Conservation (phyloP, 371 early-diverging fungal genomes). For the Mortierella sp. region DNA sequence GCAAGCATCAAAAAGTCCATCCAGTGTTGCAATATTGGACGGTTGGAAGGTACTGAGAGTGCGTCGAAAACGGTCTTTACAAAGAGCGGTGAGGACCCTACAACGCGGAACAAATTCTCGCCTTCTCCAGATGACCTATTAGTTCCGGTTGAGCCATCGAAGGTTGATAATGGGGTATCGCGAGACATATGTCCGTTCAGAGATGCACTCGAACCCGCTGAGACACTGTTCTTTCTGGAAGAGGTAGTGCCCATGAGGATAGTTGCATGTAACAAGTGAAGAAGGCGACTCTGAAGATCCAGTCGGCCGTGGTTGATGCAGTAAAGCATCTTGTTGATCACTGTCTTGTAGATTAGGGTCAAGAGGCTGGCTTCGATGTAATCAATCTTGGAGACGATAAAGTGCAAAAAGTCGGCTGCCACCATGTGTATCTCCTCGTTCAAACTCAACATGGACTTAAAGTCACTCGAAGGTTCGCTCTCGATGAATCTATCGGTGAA, state of each 20-base stretch:
- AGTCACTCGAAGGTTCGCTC: constrained; percentile 45
- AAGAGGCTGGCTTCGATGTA: constrained; percentile 62
- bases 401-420: constrained; percentile 70
- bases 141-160: constrained; percentile 22
- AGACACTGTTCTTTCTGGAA: constrained; percentile 15
- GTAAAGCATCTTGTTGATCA: constrained; percentile 68
- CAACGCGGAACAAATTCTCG: constrained; percentile 44
- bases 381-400: constrained; percentile 68
- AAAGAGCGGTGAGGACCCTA: constrained; percentile 62
- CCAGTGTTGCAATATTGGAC: constrained; percentile 79
- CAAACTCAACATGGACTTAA: constrained; percentile 34
- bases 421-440: constrained; percentile 69
- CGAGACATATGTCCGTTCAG: constrained; percentile 22
- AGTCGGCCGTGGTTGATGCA: constrained; percentile 65
- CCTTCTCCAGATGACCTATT: constrained; percentile 8
- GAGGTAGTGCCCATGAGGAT: constrained; percentile 58
- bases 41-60: constrained; percentile 65
- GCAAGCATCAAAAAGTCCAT: constrained; percentile 77
- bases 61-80: constrained; percentile 73
- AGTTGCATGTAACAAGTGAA: constrained; percentile 73
- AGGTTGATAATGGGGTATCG: constrained; percentile 34
- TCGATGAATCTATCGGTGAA: constrained; percentile 40
- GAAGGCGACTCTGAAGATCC: constrained; percentile 77
- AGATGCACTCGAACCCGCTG: background rate
- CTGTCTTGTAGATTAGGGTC: constrained; percentile 64